Evolutionary conservation across 495 filamentous ascomycete genomes (phyloP).

Genomic region (Xylaria sp.): DNA sequence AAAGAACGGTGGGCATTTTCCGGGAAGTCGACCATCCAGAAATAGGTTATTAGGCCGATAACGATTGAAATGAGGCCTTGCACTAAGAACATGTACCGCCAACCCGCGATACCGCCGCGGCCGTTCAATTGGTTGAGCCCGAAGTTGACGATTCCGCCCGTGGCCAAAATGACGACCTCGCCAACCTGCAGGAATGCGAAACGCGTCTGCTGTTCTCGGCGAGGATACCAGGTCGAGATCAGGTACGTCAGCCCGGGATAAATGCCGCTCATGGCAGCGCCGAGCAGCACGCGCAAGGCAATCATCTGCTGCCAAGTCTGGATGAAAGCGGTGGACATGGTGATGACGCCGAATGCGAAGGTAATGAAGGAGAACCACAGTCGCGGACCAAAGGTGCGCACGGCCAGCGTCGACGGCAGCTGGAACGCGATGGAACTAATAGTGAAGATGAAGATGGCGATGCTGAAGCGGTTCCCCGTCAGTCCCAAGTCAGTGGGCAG

Average conservation of each 20-base stretch:
- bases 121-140: slow-evolving; percentile 72
- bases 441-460: slow-evolving; percentile 82
- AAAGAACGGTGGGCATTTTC: slow-evolving; percentile 69
- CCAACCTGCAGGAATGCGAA: slow-evolving; percentile 77
- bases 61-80: slow-evolving; percentile 69
- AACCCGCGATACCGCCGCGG: slow-evolving; percentile 65
- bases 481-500: slow-evolving; percentile 72
- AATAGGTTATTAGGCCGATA: slow-evolving; percentile 72
- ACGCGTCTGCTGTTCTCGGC: slow-evolving; percentile 74
- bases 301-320: slow-evolving; percentile 78
- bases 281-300: slow-evolving; percentile 71
- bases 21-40: slow-evolving; percentile 84
- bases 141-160: slow-evolving; percentile 75
- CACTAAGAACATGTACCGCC: slow-evolving; percentile 81
- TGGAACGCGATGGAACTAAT: slow-evolving; percentile 77
- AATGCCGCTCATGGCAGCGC: slow-evolving; percentile 72
- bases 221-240: slow-evolving; percentile 76
- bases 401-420: slow-evolving; percentile 74
- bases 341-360: slow-evolving; percentile 73
- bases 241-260: slow-evolving; percentile 76
- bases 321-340: slow-evolving; percentile 73
- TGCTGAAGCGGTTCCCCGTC: slow-evolving; percentile 69
- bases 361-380: slow-evolving; percentile 74
- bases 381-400: slow-evolving; percentile 71
- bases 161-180: slow-evolving; percentile 71